Percentiles rank a stretch among this genome's conserved stretches.
phyloP scores from a whole-genome alignment of 371 early-diverging fungal species.

The Parasitella parasitica region DNA sequence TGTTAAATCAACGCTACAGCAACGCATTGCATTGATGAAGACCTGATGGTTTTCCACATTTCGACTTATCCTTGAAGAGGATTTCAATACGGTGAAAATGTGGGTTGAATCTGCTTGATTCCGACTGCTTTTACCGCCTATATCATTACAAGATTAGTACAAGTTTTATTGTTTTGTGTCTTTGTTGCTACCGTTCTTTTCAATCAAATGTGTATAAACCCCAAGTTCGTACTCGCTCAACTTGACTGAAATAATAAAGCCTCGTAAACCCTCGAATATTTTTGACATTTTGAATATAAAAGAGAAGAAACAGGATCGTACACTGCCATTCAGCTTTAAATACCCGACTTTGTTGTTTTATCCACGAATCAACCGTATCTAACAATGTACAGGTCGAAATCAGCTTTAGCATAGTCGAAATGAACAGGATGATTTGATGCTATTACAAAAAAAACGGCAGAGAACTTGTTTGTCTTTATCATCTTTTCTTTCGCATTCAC shows the following conservation, averaged over 20 bases:
- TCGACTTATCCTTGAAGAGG: conserved; percentile 29
- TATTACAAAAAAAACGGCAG: no score
- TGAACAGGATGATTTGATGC: no score
- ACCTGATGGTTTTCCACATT: conserved; percentile 29
- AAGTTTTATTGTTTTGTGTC: background rate
- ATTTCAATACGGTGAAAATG: conserved; percentile 32
- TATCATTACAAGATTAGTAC: background rate
- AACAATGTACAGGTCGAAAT: background rate
- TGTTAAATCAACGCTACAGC: no score
- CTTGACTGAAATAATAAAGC: conserved; percentile 26
- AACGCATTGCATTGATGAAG: background rate
- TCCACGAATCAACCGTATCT: no score
- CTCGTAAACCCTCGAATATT: conserved; percentile 8
- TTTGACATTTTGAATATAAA: background rate
- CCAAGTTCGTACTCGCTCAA: conserved; percentile 11
- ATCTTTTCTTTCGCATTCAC: no score
- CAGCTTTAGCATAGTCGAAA: background rate
- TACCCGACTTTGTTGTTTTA: no score
- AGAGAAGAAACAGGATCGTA: background rate
- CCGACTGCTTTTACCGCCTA: conserved; percentile 27
- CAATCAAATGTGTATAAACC: conserved; percentile 6
- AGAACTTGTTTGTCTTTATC: no score
- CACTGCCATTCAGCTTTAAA: background rate
- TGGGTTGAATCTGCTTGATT: conserved; percentile 22
- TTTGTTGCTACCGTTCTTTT: conserved; percentile 16